These are phyloP conservation scores for Tubosaeta sp. DNA, from an alignment of 768 basidiomycete species.

Conservation along the genomic window DNA sequence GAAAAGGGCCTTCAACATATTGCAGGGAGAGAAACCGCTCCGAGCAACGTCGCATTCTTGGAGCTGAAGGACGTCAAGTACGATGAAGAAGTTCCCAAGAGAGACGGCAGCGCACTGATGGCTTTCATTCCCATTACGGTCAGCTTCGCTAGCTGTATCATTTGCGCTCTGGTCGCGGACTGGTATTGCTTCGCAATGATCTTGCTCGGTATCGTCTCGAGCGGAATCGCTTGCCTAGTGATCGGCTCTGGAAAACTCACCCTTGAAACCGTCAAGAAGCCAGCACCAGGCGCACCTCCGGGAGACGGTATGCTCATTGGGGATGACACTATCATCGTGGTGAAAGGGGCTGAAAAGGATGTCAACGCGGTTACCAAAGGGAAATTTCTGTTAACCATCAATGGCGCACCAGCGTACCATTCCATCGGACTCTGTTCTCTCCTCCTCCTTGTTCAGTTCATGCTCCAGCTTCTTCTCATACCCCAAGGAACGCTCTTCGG, in stretches of 20 bases:
- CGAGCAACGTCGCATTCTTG: constrained; percentile 19
- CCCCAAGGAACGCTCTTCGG: constrained; percentile 34
- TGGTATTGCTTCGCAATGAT: constrained; percentile 33
- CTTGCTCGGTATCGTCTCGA: constrained; percentile 31
- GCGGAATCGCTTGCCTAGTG: constrained; percentile 26
- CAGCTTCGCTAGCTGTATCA: constrained; percentile 21
- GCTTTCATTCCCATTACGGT: constrained; percentile 22
- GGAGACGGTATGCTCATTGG: constrained; percentile 31
- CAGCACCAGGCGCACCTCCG: constrained; percentile 23
- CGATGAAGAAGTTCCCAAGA: constrained; percentile 6
- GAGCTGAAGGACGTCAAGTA: constrained; percentile 21
- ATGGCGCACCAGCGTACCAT: constrained; percentile 11
- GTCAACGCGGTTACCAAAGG: constrained; percentile 32
- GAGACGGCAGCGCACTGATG: constrained; percentile 9
- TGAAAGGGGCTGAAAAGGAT: constrained; percentile 30
- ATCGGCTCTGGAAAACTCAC: constrained; percentile 28
- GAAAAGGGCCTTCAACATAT: neutral
- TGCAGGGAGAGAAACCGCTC: constrained; percentile 15
- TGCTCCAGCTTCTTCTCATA: constrained; percentile 33
- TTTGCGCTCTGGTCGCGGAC: constrained; percentile 25
- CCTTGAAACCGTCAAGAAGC: constrained; percentile 12
- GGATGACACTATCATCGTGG: constrained; percentile 23
- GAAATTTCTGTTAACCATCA: constrained; percentile 21
- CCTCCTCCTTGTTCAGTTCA: constrained; percentile 30
- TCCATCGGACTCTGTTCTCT: constrained; percentile 28